Evolutionary conservation across 306 rosid genomes (phyloP), one percentile per base, ranked within the genome.

Genomic region (Inga leiocalycina): DNA sequence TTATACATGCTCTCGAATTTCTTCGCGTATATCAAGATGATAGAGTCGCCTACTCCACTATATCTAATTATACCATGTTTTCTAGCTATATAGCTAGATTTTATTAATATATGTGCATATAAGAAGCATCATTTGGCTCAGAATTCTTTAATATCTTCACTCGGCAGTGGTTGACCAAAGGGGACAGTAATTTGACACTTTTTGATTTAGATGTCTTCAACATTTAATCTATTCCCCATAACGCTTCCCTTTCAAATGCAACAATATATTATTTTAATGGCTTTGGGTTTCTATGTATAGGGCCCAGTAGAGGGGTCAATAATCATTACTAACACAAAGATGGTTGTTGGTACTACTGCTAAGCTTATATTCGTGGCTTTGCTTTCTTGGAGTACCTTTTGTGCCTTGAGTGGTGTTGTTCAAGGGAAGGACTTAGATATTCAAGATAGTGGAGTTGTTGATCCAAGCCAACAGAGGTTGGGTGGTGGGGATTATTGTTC

Each of bases 11-110:
- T 15, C 59, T 13, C 49, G 19, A 66, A 73, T 79, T 46, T 51
- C 17, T 57, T 49, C 27, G 24, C 43, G 27, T 24, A 62, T 66
- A 41, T 73, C 72, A 34, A 76, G 80, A 76, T 20, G 37, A 82
- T 82, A 19, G 14, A 76, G 24, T 19, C 75, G 82, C 85, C 87
- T 48, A 87, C 92, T 85, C 90, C 92, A 89, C 88, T 61, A 77
- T 35, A 20, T 77, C 65, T 69, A 59, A 79, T 44, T 71, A 43
- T 10, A 4, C 20, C 54, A 44, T 71, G 75, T 71, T 22, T n/a
- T 71, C 54, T 39, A 39, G 41, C 1, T 39, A 7, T 39, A 10
- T 41, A 39, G 16, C 32, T 71, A 69, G 69, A 35, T 52, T 52
- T 44, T 79, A 57, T 45, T 75, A 65, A 30, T 9, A 24, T 24